Base-by-base conservation (phyloP, 2,329 filamentous ascomycete genomes). In the Xylaria sp. region DNA sequence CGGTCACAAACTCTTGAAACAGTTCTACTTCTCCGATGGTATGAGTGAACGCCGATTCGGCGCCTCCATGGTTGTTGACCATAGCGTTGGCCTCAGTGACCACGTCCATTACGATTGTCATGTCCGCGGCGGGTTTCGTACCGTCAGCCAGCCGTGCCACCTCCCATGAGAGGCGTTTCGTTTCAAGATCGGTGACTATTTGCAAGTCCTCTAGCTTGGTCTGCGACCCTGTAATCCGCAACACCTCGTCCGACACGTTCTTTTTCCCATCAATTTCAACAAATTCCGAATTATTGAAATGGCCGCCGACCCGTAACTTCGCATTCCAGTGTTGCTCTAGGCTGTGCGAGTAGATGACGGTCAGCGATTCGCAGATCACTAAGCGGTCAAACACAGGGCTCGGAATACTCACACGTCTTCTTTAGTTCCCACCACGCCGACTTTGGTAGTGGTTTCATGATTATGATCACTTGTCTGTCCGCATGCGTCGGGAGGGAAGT, bases 1-100 rank as follows among this genome's bases (percentile, higher is more conserved):
- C 67, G 19, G 63, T 69, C 12, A 60, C 49, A 11, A 67, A 31
- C 43, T 61, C 53, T n/a, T 68, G 15, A 14, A 65, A 67, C 14
- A 67, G n/a, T 23, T 69, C 67, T 1, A 69, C 63, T 49, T 66
- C 67, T 25, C 65, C 67, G 17, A 69, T 21, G 11, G 57, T 56
- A 43, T 68, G 67, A 7, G n/a, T 33, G 33, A 68, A 69, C 8
- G 51, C 52, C 15, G 53, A 35, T 37, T 60, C n/a, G 40, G 43
- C 15, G 6, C 31, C n/a, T 19, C 7, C 19, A 31, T 40, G 28
- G 21, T 56, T 17, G 8, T 21, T 17, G 28, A 4, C 9, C 28
- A 31, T 31, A 4, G 40, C 49, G 37, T 60, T 25, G 14, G 63
- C 61, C 60, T 67, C 67, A 31, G 50, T 63, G 33, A 69, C 67